These are phyloP conservation scores for Bryoerythrophyllum caledonicum DNA, from an alignment of 225 moss, liverwort and hornwort genomes.

Conservation along the genomic window DNA sequence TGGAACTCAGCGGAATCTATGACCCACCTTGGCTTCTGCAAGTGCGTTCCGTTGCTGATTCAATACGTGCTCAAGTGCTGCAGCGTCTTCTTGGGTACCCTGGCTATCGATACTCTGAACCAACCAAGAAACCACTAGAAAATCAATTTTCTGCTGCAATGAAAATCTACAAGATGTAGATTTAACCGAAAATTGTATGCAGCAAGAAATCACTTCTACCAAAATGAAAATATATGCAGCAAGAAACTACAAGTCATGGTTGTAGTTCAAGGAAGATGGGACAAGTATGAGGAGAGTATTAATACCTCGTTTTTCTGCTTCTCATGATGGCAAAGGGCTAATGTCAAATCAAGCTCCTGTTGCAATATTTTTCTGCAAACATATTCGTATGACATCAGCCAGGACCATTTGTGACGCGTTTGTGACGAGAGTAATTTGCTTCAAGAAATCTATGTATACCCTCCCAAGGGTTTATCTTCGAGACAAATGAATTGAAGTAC, in stretches of 20 bases:
- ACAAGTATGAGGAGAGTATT: background rate
- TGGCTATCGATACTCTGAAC: slow-evolving; percentile 70
- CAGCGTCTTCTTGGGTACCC: slow-evolving; percentile 72
- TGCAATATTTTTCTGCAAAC: slow-evolving; percentile 72
- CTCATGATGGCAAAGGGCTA: slow-evolving; percentile 94
- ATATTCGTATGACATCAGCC: slow-evolving; percentile 14
- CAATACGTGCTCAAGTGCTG: slow-evolving; percentile 77
- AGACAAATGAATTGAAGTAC: background rate
- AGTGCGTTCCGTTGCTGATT: slow-evolving; percentile 84
- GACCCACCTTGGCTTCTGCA: slow-evolving; percentile 86
- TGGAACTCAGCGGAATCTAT: slow-evolving; percentile 1
- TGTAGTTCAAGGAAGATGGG: background rate
- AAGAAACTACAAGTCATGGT: background rate
- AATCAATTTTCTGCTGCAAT: too few species aligned
- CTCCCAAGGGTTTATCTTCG: background rate
- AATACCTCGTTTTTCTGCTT: slow-evolving; percentile 96
- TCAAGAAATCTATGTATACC: background rate
- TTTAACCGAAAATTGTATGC: too few species aligned
- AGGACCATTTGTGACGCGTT: background rate
- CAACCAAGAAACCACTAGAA: background rate
- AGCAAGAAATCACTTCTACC: background rate
- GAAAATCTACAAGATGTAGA: too few species aligned
- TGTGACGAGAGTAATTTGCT: background rate
- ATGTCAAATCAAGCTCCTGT: slow-evolving; percentile 85
- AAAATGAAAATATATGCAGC: background rate